These are phyloP conservation scores for Suillus fuscotomentosus DNA, from an alignment of 768 basidiomycete genomes.

Conservation along the genomic window DNA sequence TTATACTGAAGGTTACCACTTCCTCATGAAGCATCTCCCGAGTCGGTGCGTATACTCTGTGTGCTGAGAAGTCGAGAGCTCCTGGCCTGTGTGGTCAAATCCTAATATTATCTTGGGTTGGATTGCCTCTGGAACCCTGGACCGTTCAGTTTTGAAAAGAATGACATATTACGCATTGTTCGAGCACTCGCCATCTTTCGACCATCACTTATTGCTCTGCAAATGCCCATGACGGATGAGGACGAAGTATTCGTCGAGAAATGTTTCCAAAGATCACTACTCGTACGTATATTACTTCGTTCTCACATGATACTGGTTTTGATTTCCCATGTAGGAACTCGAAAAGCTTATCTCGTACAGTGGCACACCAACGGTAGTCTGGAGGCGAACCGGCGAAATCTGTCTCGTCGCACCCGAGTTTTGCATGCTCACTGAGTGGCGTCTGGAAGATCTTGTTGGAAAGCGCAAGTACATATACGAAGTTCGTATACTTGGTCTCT, in stretches of 20 bases:
- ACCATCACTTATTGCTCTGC: constrained; percentile 94
- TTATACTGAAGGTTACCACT: constrained; percentile 96
- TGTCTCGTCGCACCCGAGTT: constrained; percentile 97
- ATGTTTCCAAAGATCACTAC: constrained; percentile 89
- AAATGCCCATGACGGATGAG: constrained; percentile 96
- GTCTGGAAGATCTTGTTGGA: constrained; percentile 73
- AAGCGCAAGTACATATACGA: constrained; percentile 47
- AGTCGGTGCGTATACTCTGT: constrained; percentile 60
- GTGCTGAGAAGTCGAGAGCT: constrained; percentile 33
- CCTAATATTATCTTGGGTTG: constrained; percentile 37
- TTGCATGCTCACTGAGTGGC: constrained; percentile 91
- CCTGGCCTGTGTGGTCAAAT: constrained; percentile 40
- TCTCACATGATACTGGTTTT: not conserved
- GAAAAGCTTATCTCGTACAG: constrained; percentile 97
- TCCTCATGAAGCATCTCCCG: constrained; percentile 91
- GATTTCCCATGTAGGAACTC: constrained; percentile 62
- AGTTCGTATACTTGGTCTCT: constrained; percentile 34
- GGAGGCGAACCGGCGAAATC: constrained; percentile 97
- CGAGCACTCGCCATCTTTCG: constrained; percentile 92
- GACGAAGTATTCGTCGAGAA: constrained; percentile 97
- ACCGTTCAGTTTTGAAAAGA: constrained; percentile 82
- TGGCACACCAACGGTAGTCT: constrained; percentile 96
- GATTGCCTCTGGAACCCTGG: constrained; percentile 26
- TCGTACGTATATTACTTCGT: constrained; percentile 48
- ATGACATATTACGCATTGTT: constrained; percentile 91